Evolutionary conservation across 768 basidiomycete species (phyloP).

Genomic region (Lyophyllum semitale): DNA sequence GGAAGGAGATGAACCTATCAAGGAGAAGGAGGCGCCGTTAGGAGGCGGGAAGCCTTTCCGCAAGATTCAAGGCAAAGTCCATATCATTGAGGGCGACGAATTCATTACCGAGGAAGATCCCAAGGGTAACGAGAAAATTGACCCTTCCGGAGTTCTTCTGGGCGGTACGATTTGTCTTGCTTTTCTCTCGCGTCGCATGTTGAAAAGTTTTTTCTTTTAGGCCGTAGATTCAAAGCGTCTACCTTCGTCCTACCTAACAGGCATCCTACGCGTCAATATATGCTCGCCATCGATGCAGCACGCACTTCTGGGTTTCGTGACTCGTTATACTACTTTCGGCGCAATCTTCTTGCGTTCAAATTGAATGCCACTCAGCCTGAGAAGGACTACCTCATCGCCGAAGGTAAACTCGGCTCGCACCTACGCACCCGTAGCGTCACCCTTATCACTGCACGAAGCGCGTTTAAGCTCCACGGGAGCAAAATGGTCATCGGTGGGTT

Average conservation of each 20-base stretch:
- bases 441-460: conserved; percentile 88
- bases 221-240: conserved; percentile 82
- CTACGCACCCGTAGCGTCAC: conserved; percentile 91
- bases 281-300: conserved; percentile 97
- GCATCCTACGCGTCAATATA: conserved; percentile 83
- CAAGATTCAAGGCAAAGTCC: conserved; percentile 71
- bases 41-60: conserved; percentile 71
- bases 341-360: conserved; percentile 89
- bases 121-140: conserved; percentile 92
- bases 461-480: conserved; percentile 91
- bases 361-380: conserved; percentile 87
- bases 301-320: conserved; percentile 95
- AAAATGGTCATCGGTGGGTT: conserved; percentile 83
- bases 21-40: conserved; percentile 44
- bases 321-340: conserved; percentile 96
- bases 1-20: conserved; percentile 35
- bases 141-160: conserved; percentile 77
- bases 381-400: conserved; percentile 89
- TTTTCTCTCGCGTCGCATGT: conserved; percentile 4
- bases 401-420: conserved; percentile 86
- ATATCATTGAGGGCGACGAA: conserved; percentile 88
- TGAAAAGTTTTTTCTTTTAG: conserved; percentile 43
- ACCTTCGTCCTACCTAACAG: conserved; percentile 89
- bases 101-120: conserved; percentile 80
- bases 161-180: conserved; percentile 60